Percentiles rank a stretch among this genome's conserved stretches.
Conservation (phyloP, 441 rosid species). For the Croton setiger region DNA sequence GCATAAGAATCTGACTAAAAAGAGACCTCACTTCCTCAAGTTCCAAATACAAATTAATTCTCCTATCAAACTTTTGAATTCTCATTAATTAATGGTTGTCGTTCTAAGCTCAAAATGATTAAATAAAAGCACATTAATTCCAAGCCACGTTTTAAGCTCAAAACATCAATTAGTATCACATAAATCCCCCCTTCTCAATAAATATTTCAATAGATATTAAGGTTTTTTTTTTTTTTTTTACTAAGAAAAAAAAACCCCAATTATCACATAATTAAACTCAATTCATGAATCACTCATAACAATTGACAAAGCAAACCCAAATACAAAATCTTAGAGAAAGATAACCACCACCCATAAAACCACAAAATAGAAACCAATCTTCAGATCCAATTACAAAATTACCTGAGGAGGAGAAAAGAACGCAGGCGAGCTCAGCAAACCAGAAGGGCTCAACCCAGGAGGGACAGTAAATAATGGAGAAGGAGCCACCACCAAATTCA, state of each 20-base stretch:
- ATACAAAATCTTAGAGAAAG: neutral
- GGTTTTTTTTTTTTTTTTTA: neutral
- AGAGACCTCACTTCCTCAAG: neutral
- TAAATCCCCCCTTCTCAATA: neutral
- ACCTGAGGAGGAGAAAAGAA: constrained; percentile 75
- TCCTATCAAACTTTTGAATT: neutral
- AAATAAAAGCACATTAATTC: neutral
- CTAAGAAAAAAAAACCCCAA: neutral
- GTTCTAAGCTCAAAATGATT: neutral
- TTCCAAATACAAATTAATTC: neutral
- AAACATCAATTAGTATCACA: neutral
- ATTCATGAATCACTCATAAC: neutral
- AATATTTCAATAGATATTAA: neutral
- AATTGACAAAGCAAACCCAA: neutral
- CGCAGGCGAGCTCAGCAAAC: constrained; percentile 75
- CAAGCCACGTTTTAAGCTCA: neutral
- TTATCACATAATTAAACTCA: neutral
- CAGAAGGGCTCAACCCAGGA: constrained; percentile 81
- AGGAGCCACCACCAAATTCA: constrained; percentile 41
- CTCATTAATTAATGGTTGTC: too few relatives aligned
- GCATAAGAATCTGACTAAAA: neutral
- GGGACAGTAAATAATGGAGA: constrained; percentile 65
- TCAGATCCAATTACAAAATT: constrained; percentile 11
- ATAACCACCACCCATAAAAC: neutral
- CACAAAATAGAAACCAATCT: constrained; percentile 1